Evolutionary conservation across 228 moss, liverwort and hornwort species (phyloP).

Genomic region (Sphagnum magellanicum): DNA sequence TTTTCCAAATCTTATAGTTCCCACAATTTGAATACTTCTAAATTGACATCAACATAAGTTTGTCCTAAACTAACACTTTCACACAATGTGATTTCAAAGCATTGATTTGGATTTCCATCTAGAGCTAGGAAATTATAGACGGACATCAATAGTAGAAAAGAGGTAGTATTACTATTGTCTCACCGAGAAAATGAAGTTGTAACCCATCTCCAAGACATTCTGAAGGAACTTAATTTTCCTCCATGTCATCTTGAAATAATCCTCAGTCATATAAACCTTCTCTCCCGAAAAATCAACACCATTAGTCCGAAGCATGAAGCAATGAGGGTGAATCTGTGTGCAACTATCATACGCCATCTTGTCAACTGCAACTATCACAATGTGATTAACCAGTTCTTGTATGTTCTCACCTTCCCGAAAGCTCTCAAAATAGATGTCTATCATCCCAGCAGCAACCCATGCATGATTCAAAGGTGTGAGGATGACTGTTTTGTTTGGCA

Average conservation of each 20-base stretch:
- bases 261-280: slow-evolving; percentile 70
- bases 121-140: background rate
- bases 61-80: background rate
- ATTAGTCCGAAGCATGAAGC: slow-evolving; percentile 61
- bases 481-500: slow-evolving; percentile 63
- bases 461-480: slow-evolving; percentile 86
- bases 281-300: slow-evolving; percentile 82
- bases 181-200: slow-evolving; percentile 77
- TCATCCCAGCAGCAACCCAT: slow-evolving; percentile 9
- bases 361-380: slow-evolving; percentile 72
- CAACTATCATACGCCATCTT: slow-evolving; percentile 52
- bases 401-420: slow-evolving; percentile 62
- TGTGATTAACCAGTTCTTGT: slow-evolving; percentile 34
- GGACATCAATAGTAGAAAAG: background rate
- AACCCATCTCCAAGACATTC: slow-evolving; percentile 67
- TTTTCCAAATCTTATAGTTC: background rate
- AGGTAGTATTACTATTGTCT: background rate
- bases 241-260: slow-evolving; percentile 97
- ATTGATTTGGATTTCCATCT: too few species aligned
- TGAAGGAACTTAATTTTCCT: slow-evolving; percentile 60
- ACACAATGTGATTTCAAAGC: background rate
- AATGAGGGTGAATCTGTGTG: slow-evolving; percentile 57
- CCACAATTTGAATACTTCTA: background rate
- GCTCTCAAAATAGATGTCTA: slow-evolving; percentile 50
- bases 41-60: background rate